Percentiles rank a stretch among this genome's conserved stretches.
Evolutionary conservation across 2,329 filamentous ascomycete species (phyloP).

Genomic region (Hypomyces perniciosus): DNA sequence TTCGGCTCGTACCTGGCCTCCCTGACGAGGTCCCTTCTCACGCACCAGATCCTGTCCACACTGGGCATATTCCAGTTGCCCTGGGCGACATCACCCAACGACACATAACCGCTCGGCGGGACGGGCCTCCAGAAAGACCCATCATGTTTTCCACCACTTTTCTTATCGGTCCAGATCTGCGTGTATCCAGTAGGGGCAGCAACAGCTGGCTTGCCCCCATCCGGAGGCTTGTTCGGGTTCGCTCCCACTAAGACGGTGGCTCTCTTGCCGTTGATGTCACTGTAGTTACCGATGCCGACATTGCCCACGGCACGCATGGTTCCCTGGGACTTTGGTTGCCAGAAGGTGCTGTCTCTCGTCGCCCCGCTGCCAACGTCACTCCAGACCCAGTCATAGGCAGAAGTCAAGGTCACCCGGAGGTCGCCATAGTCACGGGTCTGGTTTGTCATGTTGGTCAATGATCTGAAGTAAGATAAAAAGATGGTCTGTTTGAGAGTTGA

Average conservation of each 20-base stretch:
- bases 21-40: background rate
- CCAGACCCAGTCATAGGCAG: too few relatives aligned
- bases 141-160: background rate
- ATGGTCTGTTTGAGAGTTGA: too few relatives aligned
- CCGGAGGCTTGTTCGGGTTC: too few relatives aligned
- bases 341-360: too few relatives aligned
- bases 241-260: too few relatives aligned
- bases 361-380: too few relatives aligned
- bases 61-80: background rate
- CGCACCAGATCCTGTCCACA: background rate
- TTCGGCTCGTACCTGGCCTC: too few relatives aligned
- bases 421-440: too few relatives aligned
- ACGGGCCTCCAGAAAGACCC: background rate
- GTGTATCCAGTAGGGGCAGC: background rate
- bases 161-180: background rate
- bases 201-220: background rate
- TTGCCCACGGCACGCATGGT: background rate
- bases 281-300: background rate
- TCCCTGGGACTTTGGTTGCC: too few relatives aligned
- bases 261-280: background rate
- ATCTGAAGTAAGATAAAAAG: too few relatives aligned
- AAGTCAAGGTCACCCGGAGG: too few relatives aligned
- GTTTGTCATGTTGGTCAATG: too few relatives aligned
- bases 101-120: background rate
- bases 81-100: background rate